A percentile compares a stretch with the other conserved stretches of the same genome.
Evolutionary conservation across 176 grass and related monocot species (phyloP).

Genomic region (Oryza punctata): DNA sequence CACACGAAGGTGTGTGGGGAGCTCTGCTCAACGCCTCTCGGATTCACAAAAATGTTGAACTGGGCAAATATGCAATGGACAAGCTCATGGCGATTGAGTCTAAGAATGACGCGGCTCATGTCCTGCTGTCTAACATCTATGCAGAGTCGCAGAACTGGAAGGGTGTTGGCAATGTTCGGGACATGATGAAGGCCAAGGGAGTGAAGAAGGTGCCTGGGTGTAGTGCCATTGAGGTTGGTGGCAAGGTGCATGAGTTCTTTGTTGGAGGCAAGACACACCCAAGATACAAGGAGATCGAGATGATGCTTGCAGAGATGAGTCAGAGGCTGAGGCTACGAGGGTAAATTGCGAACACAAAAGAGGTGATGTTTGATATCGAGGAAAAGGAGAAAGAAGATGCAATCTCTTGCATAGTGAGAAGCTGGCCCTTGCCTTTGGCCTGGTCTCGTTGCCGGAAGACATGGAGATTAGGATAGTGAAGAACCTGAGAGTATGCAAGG

Average conservation of each 20-base stretch:
- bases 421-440: conserved; percentile 66
- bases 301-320: conserved; percentile 62
- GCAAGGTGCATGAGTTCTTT: conserved; percentile 68
- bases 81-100: conserved; percentile 52
- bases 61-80: conserved; percentile 66
- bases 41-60: conserved; percentile 63
- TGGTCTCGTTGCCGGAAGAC: conserved; percentile 50
- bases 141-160: conserved; percentile 63
- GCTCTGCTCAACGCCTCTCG: conserved; percentile 80
- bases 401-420: conserved; percentile 70
- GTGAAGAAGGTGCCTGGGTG: conserved; percentile 69
- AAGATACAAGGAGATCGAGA: conserved; percentile 60
- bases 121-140: conserved; percentile 79
- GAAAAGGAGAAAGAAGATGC: conserved; percentile 86
- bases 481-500: conserved; percentile 69
- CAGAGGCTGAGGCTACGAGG: conserved; percentile 58
- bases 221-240: conserved; percentile 61
- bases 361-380: conserved; percentile 75
- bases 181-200: conserved; percentile 68
- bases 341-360: conserved; percentile 57
- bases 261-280: conserved; percentile 55
- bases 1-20: conserved; percentile 72
- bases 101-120: conserved; percentile 61
- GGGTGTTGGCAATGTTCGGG: conserved; percentile 51
- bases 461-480: conserved; percentile 65